phyloP scores from a whole-genome alignment of 2,329 filamentous ascomycete species.

The Ceratocystis cubensis region DNA sequence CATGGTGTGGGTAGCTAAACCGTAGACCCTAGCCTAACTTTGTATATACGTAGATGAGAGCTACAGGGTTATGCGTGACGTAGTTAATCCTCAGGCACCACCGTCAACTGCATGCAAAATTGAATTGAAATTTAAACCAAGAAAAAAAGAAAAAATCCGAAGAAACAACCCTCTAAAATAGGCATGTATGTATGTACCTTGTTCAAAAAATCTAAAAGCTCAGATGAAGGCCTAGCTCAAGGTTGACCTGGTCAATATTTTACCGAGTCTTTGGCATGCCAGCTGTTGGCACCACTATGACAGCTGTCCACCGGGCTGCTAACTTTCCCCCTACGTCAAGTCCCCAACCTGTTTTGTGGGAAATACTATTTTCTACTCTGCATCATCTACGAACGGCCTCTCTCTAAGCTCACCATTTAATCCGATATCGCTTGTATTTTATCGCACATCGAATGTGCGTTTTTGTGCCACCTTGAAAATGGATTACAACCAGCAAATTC shows the following conservation, averaged over 20 bases:
- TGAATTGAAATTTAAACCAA: too few species aligned
- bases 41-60: background rate
- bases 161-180: background rate
- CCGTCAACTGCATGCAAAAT: too few species aligned
- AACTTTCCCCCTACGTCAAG: background rate
- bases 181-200: too few species aligned
- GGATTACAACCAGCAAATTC: slow-evolving; percentile 15
- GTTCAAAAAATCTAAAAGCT: too few species aligned
- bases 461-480: background rate
- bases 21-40: background rate
- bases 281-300: too few species aligned
- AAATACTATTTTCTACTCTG: background rate
- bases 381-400: background rate
- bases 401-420: background rate
- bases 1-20: background rate
- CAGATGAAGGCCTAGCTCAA: too few species aligned
- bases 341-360: background rate
- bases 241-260: too few species aligned
- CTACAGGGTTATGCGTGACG: background rate
- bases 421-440: background rate
- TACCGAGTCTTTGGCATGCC: background rate
- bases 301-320: too few species aligned
- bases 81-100: background rate
- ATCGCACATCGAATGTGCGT: background rate
- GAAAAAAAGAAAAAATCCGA: background rate